Base-by-base conservation (phyloP, 1,284 basidiomycete genomes). In the Gymnopus androsaceus region DNA sequence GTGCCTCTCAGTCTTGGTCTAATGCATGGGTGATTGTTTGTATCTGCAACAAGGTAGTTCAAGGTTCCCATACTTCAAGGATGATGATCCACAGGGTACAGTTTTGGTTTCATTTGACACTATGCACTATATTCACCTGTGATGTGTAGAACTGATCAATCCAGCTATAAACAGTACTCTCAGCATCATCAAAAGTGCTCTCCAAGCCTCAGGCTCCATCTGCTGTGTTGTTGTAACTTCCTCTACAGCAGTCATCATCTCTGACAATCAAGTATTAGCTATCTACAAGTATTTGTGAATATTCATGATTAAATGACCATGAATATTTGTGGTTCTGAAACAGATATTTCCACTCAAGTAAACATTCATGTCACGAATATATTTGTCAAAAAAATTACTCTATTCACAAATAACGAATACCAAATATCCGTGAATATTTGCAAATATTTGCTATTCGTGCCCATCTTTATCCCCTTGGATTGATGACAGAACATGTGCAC, bases 141-240 rank as follows among this genome's bases (percentile, higher is more conserved):
- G 21, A 47, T 42, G 33, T 11, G 21, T 51, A 75, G 78, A 72
- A 21, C 59, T 74, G 21, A 72, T 77, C 57, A 57, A 62, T 5
- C 77, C 77, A 8, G 78, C 78, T 23, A 69, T 80, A 0, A 64
- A 72, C 9, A 77, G 77, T 11, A 78, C 78, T 0, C 55, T 74
- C 5, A 68, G 73, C 2, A 69, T 80, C 34, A 60, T 80, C 27
- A 62, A 71, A 27, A 76, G 73, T 55, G 70, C 70, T 3, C 50
- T 69, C 0, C 54, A 54, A 68, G 42, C 75, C 33, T n/a, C n/a
- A n/a, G n/a, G n/a, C 57, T 66, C 23, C 74, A 73, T 87, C 58
- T 80, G 84, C 66, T 78, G 87, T 6, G 73, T 92, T 44, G 81
- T 90, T 12, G 69, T 90, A 47, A 88, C 87, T 0, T 82, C 81